Base-by-base conservation (phyloP, 2,329 filamentous ascomycete genomes). In the Huntiella decipiens region DNA sequence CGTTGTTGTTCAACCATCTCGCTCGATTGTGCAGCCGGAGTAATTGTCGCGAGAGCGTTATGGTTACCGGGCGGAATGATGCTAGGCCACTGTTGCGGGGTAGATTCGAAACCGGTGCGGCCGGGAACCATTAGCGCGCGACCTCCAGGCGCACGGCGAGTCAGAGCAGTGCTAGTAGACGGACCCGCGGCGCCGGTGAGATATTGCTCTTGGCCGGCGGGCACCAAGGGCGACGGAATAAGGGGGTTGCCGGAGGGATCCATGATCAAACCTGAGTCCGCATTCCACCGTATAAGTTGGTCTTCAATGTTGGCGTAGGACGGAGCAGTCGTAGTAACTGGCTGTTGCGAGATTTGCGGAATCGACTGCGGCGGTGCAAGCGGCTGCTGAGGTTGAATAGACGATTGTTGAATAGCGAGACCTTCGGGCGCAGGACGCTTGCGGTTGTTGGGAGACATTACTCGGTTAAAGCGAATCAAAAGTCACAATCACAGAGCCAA, bases 1-100 rank as follows among this genome's bases (percentile, higher is more conserved):
- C 77, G 84, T 53, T 92, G 79, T 55, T 75, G 66, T 58, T 78
- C 73, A 12, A 52, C 52, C 19, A 53, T 16, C 37, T 54, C 54
- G 41, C 35, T 15, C 16, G 38, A 46, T 2, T 42, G 33, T 4
- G 49, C 11, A 15, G 28, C 35, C 3, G 43, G 46, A 4, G 43
- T 32, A 22, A 49, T 44, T 6, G 50, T 43, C 22, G 22, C 43
- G 11, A 47, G 34, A 12, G 50, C 42, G 8, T 35, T 44, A n/a
- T 43, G 22, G 43, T 49, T 48, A 4, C 49, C 44, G 3, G 48
- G 35, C 44, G 44, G 39, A 37, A 50, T 50, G 8, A 16, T 38
- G 11, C 17, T 15, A 31, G 48, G 45, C 48, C 48, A 47, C 32
- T 50, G 51, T 36, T 28, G 67, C 5, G 12, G 6, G 5, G 34